Percentiles rank a stretch among this genome's conserved stretches.
These are phyloP conservation scores for Solanum lycopersicoides DNA, from an alignment of 257 asterid species.

Conservation along the genomic window DNA sequence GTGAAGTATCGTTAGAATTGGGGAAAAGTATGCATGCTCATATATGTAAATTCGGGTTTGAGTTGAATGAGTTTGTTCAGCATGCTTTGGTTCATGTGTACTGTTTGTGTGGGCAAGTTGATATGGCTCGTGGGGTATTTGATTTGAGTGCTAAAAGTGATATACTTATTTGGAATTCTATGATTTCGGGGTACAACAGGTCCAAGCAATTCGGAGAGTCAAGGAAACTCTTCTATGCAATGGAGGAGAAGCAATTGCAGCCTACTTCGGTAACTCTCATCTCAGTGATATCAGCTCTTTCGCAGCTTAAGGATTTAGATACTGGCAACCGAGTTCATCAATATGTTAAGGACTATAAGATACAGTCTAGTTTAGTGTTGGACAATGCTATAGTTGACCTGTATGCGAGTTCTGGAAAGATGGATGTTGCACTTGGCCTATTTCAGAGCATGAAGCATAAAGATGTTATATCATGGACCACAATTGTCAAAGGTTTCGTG, in stretches of 20 bases:
- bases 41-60: constrained; percentile 20
- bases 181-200: constrained; percentile 20
- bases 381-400: constrained; percentile 11
- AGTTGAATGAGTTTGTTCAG: constrained; percentile 10
- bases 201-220: constrained; percentile 10
- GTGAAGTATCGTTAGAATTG: not conserved
- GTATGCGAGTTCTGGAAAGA: constrained; percentile 16
- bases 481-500: constrained; percentile 13
- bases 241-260: constrained; percentile 12
- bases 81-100: constrained; percentile 16
- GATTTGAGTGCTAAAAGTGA: constrained; percentile 10
- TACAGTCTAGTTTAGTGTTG: constrained; percentile 8
- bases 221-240: constrained; percentile 1
- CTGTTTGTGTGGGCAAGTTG: constrained; percentile 2
- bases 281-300: constrained; percentile 14
- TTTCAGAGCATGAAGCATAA: constrained; percentile 8
- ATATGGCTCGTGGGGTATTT: constrained; percentile 17
- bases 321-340: constrained; percentile 12
- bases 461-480: constrained; percentile 25
- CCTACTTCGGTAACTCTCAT: constrained; percentile 19
- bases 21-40: constrained; percentile 15
- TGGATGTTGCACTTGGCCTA: constrained; percentile 10
- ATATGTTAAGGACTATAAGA: constrained; percentile 5
- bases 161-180: constrained; percentile 12
- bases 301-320: constrained; percentile 17